Percentiles rank a stretch among this genome's conserved stretches.
phyloP scores from a whole-genome alignment of 2,329 filamentous ascomycete species.

The Alternaria brassicicola region DNA sequence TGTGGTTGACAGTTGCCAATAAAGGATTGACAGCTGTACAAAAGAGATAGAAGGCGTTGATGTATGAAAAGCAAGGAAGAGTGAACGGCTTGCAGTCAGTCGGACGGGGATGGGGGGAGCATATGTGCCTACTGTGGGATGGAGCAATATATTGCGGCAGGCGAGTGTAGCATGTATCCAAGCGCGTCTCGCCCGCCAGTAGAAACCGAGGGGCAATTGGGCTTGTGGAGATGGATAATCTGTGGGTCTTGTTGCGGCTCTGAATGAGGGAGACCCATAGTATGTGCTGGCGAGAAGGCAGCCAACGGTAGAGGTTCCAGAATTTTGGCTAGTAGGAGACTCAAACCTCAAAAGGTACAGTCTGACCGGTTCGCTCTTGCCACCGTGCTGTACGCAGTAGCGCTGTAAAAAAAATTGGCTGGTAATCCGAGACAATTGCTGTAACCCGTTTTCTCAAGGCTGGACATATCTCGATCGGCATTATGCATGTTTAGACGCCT shows the following conservation, averaged over 20 bases:
- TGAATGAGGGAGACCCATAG: constrained; percentile 54
- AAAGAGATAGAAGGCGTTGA: constrained; percentile 37
- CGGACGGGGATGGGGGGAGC: constrained; percentile 41
- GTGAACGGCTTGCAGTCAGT: constrained; percentile 47
- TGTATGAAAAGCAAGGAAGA: constrained; percentile 45
- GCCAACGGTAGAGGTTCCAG: constrained; percentile 44
- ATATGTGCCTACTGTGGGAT: constrained; percentile 49
- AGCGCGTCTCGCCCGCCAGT: constrained; percentile 55
- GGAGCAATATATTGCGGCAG: constrained; percentile 51
- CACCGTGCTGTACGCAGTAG: constrained; percentile 47
- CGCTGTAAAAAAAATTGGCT: constrained; percentile 42
- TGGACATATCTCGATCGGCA: constrained; percentile 44
- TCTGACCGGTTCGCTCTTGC: constrained; percentile 48
- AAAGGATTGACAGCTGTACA: constrained; percentile 47
- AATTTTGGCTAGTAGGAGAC: constrained; percentile 45
- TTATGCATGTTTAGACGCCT: constrained; percentile 34
- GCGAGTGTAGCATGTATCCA: constrained; percentile 50
- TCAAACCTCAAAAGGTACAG: constrained; percentile 47
- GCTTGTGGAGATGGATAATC: constrained; percentile 46
- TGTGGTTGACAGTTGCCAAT: constrained; percentile 45
- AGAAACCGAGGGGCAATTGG: constrained; percentile 58
- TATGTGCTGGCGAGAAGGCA: constrained; percentile 84
- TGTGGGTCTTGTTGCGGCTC: constrained; percentile 53
- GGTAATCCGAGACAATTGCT: constrained; percentile 40
- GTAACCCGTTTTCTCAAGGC: constrained; percentile 43